These are phyloP conservation scores for Aspergillus sp. DNA, from an alignment of 2,329 filamentous ascomycete genomes.

Conservation along the genomic window DNA sequence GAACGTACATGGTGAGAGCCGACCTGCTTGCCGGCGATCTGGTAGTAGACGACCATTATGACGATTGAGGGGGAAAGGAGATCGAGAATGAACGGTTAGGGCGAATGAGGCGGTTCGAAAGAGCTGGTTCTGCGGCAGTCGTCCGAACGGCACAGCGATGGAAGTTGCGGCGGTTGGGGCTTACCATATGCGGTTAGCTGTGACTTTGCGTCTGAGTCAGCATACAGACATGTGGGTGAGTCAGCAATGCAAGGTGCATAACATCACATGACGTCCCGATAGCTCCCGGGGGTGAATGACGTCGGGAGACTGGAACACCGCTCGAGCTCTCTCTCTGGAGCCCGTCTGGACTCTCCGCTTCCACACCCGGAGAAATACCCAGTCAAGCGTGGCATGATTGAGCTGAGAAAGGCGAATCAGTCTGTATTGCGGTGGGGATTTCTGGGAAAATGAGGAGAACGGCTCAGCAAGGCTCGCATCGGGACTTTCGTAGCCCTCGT, in stretches of 20 bases:
- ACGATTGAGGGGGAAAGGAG: conserved; percentile 23
- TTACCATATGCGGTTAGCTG: conserved; percentile 7
- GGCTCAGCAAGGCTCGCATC: background rate
- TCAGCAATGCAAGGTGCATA: background rate
- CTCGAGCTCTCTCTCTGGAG: no score
- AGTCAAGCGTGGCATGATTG: background rate
- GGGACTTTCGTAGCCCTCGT: background rate
- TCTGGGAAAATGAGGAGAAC: background rate
- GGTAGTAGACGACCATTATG: conserved; percentile 55
- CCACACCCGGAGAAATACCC: no score
- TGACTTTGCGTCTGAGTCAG: background rate
- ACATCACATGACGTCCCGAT: conserved; percentile 26
- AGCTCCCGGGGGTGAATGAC: conserved; percentile 18
- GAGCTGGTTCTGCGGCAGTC: conserved; percentile 24
- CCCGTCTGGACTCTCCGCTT: background rate
- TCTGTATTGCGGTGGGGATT: no score
- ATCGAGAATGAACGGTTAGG: conserved; percentile 10
- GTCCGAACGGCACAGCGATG: conserved; percentile 13
- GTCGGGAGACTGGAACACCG: conserved; percentile 11
- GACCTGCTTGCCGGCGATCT: conserved; percentile 52
- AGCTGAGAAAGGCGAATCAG: background rate
- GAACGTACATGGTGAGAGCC: conserved; percentile 53
- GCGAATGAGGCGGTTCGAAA: conserved; percentile 28
- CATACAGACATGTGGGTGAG: no score
- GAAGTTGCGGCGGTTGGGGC: conserved; percentile 18